phyloP scores from a whole-genome alignment of 2,329 filamentous ascomycete genomes.

The Cordyceps fumosorosea region DNA sequence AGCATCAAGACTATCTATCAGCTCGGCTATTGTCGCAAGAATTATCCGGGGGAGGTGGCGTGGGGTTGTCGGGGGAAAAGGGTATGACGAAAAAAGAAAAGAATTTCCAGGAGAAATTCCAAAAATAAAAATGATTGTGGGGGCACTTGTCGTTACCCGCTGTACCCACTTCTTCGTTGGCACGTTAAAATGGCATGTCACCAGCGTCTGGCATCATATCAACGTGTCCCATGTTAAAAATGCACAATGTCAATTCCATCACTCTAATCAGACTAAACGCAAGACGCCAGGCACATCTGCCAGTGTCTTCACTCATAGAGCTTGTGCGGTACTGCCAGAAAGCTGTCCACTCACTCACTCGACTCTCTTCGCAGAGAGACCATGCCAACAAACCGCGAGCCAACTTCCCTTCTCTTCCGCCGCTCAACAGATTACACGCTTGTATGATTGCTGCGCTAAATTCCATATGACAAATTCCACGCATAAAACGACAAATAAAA shows the following conservation, averaged over 20 bases:
- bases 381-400: not conserved
- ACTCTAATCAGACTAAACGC: constrained; percentile 4
- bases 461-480: constrained; percentile 14
- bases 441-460: constrained; percentile 15
- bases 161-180: not conserved
- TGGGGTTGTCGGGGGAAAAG: not conserved
- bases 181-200: not conserved
- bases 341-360: not conserved
- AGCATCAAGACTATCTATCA: not conserved
- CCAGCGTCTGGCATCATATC: not conserved
- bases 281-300: not conserved
- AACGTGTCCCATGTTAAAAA: not conserved
- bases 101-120: not conserved
- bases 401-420: constrained; percentile 15
- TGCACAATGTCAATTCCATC: not conserved
- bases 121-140: not conserved
- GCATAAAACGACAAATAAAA: constrained; percentile 23
- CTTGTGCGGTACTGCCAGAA: not conserved
- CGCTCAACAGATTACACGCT: constrained; percentile 16
- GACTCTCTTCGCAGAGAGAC: not conserved
- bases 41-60: not conserved
- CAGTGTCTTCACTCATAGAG: not conserved
- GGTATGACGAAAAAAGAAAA: not conserved
- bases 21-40: not conserved
- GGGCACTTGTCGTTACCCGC: not conserved